Evolutionary conservation across 192 early-diverging fungal genomes (phyloP), one percentile per base, ranked within the genome.

Genomic region (Powellomyces hirtus): DNA sequence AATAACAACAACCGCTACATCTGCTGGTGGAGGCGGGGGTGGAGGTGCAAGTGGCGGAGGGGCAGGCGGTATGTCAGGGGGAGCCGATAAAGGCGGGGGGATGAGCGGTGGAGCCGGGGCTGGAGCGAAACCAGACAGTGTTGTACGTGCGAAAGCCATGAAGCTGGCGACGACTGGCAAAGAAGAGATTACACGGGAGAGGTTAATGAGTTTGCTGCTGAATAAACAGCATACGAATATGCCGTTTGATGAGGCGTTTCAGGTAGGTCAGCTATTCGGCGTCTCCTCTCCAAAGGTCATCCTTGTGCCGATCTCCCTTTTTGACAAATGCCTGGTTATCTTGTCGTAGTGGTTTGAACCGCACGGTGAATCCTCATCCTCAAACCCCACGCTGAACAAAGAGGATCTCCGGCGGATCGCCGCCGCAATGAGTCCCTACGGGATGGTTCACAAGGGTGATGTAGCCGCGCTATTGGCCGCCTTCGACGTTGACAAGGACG

Each of bases 401-500:
- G 35, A 51, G 11, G 50, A 59, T 22, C 61, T 84, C 20, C 64
- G 72, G 38, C 58, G 59, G 10, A 37, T 84, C 18, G 55, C 73
- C 24, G 27, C 55, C 22, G 42, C 62, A 18, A 51, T 79, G 59
- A 76, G 70, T 61, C 59, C 63, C 22, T 68, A 77, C 38, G 61
- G 69, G 7, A 52, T 75, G 33, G 42, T 64, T 10, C 61, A 77
- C 22, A 75, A 75, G 37, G 73, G 75, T 16, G 78, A 83, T 62
- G 55, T 80, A 22, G 52, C 45, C 10, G 51, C 62, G 8, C 34
- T 84, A 13, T 34, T 73, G 36, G 73, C 58, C 14, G 53, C 38
- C 22, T 84, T 79, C 56, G 82, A 84, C 63, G n/a, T 38, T 11
- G 82, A 84, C 46, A 49, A 64, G 26, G 82, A 84, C 53, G 82